Conservation (phyloP, 768 basidiomycete species). For the Amanita molliuscula region DNA sequence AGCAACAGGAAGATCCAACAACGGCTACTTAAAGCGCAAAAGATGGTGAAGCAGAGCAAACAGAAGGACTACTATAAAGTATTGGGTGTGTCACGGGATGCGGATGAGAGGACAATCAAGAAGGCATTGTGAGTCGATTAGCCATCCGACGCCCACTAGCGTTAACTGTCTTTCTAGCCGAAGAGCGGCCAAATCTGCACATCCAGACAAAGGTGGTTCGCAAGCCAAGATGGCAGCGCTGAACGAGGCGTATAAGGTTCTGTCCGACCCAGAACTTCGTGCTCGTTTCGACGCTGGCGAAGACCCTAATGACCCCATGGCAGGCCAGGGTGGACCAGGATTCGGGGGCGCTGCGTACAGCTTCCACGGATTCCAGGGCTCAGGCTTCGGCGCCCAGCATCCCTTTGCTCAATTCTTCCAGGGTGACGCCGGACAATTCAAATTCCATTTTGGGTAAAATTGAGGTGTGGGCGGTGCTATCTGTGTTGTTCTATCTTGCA, state of each 20-base stretch:
- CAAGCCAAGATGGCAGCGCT: conserved; percentile 91
- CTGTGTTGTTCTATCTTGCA: neutral
- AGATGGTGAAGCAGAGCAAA: conserved; percentile 77
- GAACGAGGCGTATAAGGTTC: conserved; percentile 95
- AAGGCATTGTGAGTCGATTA: conserved; percentile 68
- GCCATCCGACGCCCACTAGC: neutral
- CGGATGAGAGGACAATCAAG: conserved; percentile 86
- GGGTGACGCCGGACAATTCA: conserved; percentile 25
- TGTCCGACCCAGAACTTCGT: conserved; percentile 75
- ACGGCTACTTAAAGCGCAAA: conserved; percentile 74
- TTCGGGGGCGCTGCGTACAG: conserved; percentile 12
- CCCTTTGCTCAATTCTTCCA: conserved; percentile 86
- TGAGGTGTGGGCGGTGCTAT: neutral
- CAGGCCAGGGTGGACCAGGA: conserved; percentile 41
- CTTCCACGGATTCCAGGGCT: neutral
- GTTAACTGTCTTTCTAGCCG: conserved; percentile 38
- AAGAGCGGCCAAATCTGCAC: conserved; percentile 67
- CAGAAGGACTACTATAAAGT: conserved; percentile 98
- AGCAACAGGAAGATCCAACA: conserved; percentile 67
- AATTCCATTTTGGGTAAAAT: conserved; percentile 23
- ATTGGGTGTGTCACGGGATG: conserved; percentile 78
- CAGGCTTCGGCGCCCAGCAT: conserved; percentile 20
- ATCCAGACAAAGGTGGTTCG: conserved; percentile 92
- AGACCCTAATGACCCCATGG: conserved; percentile 87
- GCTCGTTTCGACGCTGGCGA: conserved; percentile 88